A percentile compares a stretch with the other conserved stretches of the same genome.
Conservation (phyloP, 768 basidiomycete genomes). For the Nidula microcarpa region DNA sequence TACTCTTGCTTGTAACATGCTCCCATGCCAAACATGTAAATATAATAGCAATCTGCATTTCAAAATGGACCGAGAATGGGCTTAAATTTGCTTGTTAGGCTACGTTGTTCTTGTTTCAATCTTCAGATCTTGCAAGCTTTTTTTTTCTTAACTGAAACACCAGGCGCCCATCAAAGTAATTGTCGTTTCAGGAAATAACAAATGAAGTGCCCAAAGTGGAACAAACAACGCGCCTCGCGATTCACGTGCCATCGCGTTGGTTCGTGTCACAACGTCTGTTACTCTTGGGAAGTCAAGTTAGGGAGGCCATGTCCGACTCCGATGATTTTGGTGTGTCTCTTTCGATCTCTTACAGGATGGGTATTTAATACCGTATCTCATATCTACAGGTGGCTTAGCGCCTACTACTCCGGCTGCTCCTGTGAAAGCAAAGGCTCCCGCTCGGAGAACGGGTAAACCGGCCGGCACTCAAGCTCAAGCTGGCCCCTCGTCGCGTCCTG, state of each 20-base stretch:
- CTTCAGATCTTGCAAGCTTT: too few species aligned
- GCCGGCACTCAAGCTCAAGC: neutral
- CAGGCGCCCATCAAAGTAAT: too few species aligned
- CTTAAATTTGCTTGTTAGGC: too few species aligned
- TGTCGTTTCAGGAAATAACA: too few species aligned
- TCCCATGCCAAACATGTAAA: too few species aligned
- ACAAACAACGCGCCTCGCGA: neutral
- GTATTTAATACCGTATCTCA: neutral
- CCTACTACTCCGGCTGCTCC: constrained; percentile 15
- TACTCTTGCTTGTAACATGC: too few species aligned
- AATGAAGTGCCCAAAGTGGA: too few species aligned
- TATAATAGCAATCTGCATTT: too few species aligned
- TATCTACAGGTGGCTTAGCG: constrained; percentile 14
- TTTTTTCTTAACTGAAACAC: too few species aligned
- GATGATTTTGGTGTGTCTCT: constrained; percentile 13
- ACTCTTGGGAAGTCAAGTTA: neutral
- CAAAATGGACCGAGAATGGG: too few species aligned
- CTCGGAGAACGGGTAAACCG: neutral
- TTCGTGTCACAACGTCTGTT: neutral
- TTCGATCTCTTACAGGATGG: neutral
- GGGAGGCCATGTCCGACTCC: constrained; percentile 12
- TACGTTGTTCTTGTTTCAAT: too few species aligned
- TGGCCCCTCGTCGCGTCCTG: constrained; percentile 2
- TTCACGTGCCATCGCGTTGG: neutral
- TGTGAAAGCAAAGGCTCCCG: neutral